A percentile compares a stretch with the other conserved stretches of the same genome.
phyloP scores from a whole-genome alignment of 305 asterid species.

The Striga hermonthica region DNA sequence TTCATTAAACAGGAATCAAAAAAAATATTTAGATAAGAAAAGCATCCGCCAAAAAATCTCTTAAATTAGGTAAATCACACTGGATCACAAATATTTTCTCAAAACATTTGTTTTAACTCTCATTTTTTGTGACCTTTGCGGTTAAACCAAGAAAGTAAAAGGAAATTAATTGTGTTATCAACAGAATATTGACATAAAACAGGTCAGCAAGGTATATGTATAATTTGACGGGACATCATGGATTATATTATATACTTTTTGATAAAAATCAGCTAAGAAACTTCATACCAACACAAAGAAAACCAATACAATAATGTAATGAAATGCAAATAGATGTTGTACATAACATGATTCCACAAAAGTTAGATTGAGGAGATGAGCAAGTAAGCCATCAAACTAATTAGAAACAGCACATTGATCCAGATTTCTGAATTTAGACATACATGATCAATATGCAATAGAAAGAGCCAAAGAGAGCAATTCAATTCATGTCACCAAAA shows the following conservation, averaged over 20 bases:
- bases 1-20: not conserved
- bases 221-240: not conserved
- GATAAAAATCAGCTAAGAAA: not conserved
- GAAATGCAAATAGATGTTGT: conserved; percentile 2
- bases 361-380: conserved; percentile 5
- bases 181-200: conserved; percentile 6
- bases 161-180: not conserved
- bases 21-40: too few relatives aligned
- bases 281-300: not conserved
- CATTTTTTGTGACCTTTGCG: conserved; percentile 6
- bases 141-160: not conserved
- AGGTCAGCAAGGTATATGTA: conserved; percentile 6
- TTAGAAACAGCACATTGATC: conserved; percentile 13
- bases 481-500: conserved; percentile 13
- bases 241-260: too few relatives aligned
- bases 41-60: too few relatives aligned
- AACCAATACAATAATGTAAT: conserved; percentile 1
- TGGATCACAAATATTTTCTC: conserved; percentile 4
- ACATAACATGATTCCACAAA: conserved; percentile 10
- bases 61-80: not conserved
- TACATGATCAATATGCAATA: conserved; percentile 12
- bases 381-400: conserved; percentile 9
- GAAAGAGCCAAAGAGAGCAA: not conserved
- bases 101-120: not conserved
- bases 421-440: conserved; percentile 16